Evolutionary conservation across 441 rosid species (phyloP), one percentile per base, ranked within the genome.

Genomic region (Euphorbia corollata): DNA sequence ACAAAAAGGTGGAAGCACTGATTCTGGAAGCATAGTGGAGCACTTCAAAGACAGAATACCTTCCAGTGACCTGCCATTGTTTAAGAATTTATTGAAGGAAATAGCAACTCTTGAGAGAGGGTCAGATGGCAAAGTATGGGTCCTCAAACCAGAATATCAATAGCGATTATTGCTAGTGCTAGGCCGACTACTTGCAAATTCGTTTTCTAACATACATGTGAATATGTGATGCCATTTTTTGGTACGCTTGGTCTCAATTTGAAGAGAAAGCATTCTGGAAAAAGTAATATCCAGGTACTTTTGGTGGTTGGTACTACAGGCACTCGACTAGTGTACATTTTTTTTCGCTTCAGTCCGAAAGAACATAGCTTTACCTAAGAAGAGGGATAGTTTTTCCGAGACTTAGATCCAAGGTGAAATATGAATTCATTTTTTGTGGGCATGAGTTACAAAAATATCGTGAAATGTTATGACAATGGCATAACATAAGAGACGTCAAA

Each of bases 51-150:
- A 88, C 47, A 81, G 74, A 72, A 76, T 91, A 73, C 88, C 87
- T 15, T 39, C 80, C 4, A 68, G 83, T 71, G 93, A 86, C 69
- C 67, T 65, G 62, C 84, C 91, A 6, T 72, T 94, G 71, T 94
- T 94, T 66, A 89, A 84, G 81, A 90, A 82, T 82, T 90, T 88
- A 32, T 73, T 91, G 82, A 94, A 84, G 70, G 94, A 90, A 70
- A 88, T 94, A 61, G 99, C 99, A 6, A 79, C 71, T 55, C 80
- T 84, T 27, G 71, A 78, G 69, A 83, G 83, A 43, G 80, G 71
- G 67, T 75, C 75, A 45, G 81, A 75, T 64, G 86, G 92, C 63
- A 80, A 89, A 15, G 38, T 69, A 13, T 94, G 97, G 99, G 80
- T 85, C 71, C 85, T 91, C 53, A 94, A 91, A 73, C 65, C 92